Conservation (phyloP, 768 basidiomycete species). For the Suillus plorans region DNA sequence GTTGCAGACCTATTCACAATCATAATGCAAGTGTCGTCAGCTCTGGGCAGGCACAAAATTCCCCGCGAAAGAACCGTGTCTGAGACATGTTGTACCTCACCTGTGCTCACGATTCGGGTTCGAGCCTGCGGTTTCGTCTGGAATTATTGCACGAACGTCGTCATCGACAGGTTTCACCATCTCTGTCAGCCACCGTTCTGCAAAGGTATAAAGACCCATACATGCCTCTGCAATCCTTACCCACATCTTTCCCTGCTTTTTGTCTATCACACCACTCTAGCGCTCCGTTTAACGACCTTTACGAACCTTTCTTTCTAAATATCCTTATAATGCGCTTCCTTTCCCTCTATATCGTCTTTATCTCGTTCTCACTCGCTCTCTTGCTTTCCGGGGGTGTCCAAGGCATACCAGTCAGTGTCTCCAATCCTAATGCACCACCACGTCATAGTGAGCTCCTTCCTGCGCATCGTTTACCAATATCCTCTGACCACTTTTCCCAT, state of each 20-base stretch:
- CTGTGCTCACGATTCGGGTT: neutral
- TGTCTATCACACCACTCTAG: slow-evolving; percentile 5
- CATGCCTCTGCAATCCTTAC: slow-evolving; percentile 6
- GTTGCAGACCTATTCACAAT: neutral
- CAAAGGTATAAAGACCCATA: neutral
- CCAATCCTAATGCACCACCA: neutral
- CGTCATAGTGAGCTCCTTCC: neutral
- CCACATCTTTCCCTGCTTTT: slow-evolving; percentile 12
- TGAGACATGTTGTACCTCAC: neutral
- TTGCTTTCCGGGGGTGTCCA: slow-evolving; percentile 16
- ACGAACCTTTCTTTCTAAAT: neutral
- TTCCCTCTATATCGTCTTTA: slow-evolving; percentile 12
- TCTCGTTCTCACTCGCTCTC: slow-evolving; percentile 19
- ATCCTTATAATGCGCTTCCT: slow-evolving; percentile 27
- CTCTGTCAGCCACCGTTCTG: neutral
- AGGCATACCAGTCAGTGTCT: slow-evolving; percentile 16
- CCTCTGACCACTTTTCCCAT: neutral
- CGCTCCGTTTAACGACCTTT: neutral
- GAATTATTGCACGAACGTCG: neutral
- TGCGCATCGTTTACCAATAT: neutral
- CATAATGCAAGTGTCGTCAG: neutral
- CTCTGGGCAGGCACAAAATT: neutral
- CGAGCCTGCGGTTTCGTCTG: neutral
- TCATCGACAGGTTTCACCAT: neutral
- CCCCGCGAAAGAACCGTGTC: neutral